Conservation (phyloP, 257 asterid species). For the Solanum pinnatisectum region DNA sequence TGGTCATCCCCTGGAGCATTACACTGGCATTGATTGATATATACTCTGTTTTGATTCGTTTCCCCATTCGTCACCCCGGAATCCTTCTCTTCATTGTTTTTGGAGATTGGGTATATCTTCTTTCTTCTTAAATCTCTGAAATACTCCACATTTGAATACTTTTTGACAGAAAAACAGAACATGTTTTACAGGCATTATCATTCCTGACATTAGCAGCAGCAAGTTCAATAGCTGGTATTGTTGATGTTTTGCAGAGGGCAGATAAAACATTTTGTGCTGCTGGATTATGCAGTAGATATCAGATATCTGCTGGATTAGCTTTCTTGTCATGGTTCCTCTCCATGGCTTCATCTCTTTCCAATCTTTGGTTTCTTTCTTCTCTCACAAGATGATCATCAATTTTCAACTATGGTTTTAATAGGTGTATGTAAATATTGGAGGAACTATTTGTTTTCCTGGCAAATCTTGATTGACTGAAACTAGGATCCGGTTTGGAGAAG, state of each 20-base stretch:
- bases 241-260: slow-evolving; percentile 47
- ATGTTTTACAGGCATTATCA: slow-evolving; percentile 35
- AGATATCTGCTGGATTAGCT: slow-evolving; percentile 49
- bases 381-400: slow-evolving; percentile 11
- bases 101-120: slow-evolving; percentile 61
- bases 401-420: neutral
- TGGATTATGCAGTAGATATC: slow-evolving; percentile 41
- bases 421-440: neutral
- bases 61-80: slow-evolving; percentile 40
- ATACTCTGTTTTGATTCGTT: slow-evolving; percentile 39
- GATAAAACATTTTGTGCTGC: slow-evolving; percentile 52
- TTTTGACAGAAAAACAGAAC: neutral
- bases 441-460: neutral
- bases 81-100: slow-evolving; percentile 43
- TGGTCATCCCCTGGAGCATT: slow-evolving; percentile 75
- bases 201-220: slow-evolving; percentile 62
- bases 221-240: slow-evolving; percentile 52
- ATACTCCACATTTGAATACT: neutral
- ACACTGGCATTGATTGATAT: slow-evolving; percentile 61
- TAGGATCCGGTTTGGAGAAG: neutral
- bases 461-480: neutral
- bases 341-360: slow-evolving; percentile 43
- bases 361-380: slow-evolving; percentile 59
- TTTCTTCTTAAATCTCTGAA: neutral
- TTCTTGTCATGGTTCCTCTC: slow-evolving; percentile 55